phyloP scores from a whole-genome alignment of 805 yeast genomes.

The Nakazawaea ambrosiae region DNA sequence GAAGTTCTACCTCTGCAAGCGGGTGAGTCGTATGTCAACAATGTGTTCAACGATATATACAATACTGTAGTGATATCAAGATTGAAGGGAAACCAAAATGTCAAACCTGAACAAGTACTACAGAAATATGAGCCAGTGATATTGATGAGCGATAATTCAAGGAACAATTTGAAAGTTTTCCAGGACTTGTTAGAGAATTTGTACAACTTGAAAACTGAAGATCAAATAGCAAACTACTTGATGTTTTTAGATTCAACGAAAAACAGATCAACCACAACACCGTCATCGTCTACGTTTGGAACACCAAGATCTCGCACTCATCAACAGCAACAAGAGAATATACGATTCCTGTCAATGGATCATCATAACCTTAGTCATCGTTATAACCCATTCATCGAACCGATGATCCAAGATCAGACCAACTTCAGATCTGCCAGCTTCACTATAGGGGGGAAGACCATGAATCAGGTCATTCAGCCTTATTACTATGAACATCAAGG shows the following conservation, averaged over 20 bases:
- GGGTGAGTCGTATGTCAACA: conserved; percentile 27
- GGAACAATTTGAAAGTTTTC: conserved; percentile 27
- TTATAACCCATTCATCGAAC: conserved; percentile 16
- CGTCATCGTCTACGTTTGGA: too few relatives aligned
- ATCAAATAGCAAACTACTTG: conserved; percentile 29
- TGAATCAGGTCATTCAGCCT: conserved; percentile 23
- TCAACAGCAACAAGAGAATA: too few relatives aligned
- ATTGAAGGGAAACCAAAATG: not conserved
- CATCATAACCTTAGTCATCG: too few relatives aligned
- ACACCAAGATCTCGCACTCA: too few relatives aligned
- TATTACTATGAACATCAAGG: conserved; percentile 25
- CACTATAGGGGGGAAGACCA: conserved; percentile 15
- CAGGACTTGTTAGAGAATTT: conserved; percentile 25
- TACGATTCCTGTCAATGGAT: too few relatives aligned
- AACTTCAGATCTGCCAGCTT: conserved; percentile 8
- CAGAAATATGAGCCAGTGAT: conserved; percentile 17
- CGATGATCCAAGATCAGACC: not conserved
- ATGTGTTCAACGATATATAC: conserved; percentile 15
- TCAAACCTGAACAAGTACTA: conserved; percentile 4
- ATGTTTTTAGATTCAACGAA: conserved; percentile 22
- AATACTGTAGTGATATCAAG: not conserved
- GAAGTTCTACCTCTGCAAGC: conserved; percentile 30
- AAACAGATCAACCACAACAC: too few relatives aligned
- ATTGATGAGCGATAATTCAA: conserved; percentile 16
- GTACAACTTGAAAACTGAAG: conserved; percentile 21